Evolutionary conservation across 2,329 filamentous ascomycete species (phyloP), one percentile per base, ranked within the genome.

Genomic region (Beauveria rudraprayagi): DNA sequence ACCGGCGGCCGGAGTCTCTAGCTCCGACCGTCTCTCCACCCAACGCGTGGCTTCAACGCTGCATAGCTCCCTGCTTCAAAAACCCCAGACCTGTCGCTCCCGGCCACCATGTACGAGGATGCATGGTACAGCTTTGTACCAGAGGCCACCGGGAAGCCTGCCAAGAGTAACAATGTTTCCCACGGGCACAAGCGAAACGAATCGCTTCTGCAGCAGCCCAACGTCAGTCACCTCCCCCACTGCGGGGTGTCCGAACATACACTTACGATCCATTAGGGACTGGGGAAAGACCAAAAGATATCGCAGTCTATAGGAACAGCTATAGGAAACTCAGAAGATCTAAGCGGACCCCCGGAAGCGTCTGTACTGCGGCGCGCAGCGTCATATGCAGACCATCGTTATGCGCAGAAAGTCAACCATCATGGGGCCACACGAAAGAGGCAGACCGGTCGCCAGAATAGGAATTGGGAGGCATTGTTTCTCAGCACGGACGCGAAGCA

Each of bases 91-190:
- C 50, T 43, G n/a, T 44, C n/a, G 46, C 60, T 57, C 24, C 56
- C 40, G 46, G 54, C 34, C 54, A 48, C 60, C 53, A 92, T 91
- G 88, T 90, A 90, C 73, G 90, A 93, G 74, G 90, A 93, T 73
- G 86, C 88, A 34, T 93, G 90, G 89, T 91, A 92, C 76, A 90
- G 83, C 71, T 87, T 91, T 70, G 84, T 90, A 65, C 83, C 88
- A 28, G 84, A 88, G 60, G 75, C 83, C 59, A 76, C 81, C 62
- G 76, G 80, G 65, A 82, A 79, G 67, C 77, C 77, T 63, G 75
- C 76, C n/a, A 68, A 76, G 48, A 73, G 77, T 26, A 75, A 78
- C 46, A 69, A 68, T 37, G 75, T 78, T 61, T 69, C 74, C 53
- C 66, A 78, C 50, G 81, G 80, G 56, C 88, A 89, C 70, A 83